Evolutionary conservation across 129 eudicot genomes (phyloP), one percentile per base, ranked within the genome.

Genomic region (Pittosporum tobira): DNA sequence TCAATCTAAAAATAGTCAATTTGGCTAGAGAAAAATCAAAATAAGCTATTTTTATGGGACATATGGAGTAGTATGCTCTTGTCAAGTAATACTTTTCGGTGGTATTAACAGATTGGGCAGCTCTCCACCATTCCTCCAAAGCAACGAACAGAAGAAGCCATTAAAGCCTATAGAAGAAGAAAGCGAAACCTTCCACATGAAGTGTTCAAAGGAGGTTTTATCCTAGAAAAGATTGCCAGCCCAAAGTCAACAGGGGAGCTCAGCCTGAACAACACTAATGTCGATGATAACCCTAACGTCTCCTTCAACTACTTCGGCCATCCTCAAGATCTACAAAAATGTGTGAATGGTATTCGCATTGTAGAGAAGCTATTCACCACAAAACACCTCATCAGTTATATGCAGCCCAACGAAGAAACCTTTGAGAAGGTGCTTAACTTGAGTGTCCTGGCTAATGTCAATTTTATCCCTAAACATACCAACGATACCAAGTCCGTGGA

Each of bases 301-400:
- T 87, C 99, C 16, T 93, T 87, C 78, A 93, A 93, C 68, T 93
- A 93, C 75, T 93, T 93, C 71, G 64, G 71, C 67, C 88, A 93
- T 56, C 99, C 94, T 0, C 25, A 42, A 12, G 99, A 93, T 57
- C 63, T 93, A 3, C 61, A 36, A 13, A 24, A 53, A 21, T 93
- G 99, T 47, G 94, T 87, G 16, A 65, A 75, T 19, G 94, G 91
- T 29, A 74, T 93, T 13, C 83, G 77, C 22, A 29, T 87, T 1
- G 64, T 87, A n/a, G 88, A 79, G 63, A 84, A 79, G 78, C 66
- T 93, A 21, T 61, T 84, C 37, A 73, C 59, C 37, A 76, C 96
- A 1, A 70, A 74, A 36, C 68, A 74, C 29, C 77, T 93, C 61
- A 56, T 73, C 6, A 60, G 76, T 27, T 83, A 45, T 74, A 76